Evolutionary conservation across 2,329 filamentous ascomycete genomes (phyloP), one percentile per base, ranked within the genome.

Genomic region (Penicillium corylophilum): DNA sequence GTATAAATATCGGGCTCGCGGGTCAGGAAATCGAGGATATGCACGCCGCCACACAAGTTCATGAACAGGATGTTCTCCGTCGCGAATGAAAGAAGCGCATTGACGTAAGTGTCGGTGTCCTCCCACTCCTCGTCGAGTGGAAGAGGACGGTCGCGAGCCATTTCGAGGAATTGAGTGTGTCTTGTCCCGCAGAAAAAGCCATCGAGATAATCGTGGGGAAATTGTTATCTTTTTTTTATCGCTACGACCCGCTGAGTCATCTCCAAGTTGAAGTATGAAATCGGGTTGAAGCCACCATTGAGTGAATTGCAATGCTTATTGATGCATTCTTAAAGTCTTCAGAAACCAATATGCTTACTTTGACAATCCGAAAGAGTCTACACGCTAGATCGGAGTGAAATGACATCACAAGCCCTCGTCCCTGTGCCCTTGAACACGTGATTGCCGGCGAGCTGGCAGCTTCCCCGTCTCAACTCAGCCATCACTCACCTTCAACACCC

Each of bases 21-120:
- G 2, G 91, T 96, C 74, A 96, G 90, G 73, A 99, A 97, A 70
- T 99, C 94, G 50, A 97, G 80, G 56, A 99, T 92, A 68, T 99
- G 94, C 1, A 97, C 89, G n/a, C 93, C 92, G 48, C 94, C 94
- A 67, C 91, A 96, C n/a, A 99, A 80, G 23, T 89, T 90, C 59
- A 90, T 88, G 62, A 96, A 91, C 1, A 90, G 78, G 48, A 86
- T 82, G 41, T 88, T 89, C 2, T 84, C 85, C 5, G 85, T 85
- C 1, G 86, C 82, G 64, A 97, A 96, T 18, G 83, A 69, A 23
- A 97, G 79, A 12, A 97, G 82, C 16, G 85, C 85, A 23, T 89
- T 79, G 44, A 96, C 82, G 70, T 96, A 99, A 47, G 85, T 81
- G 43, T 96, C 89, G 5, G 84, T 75, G 40, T 82, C 83, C 33